Conservation (phyloP, 768 basidiomycete species). For the Kwoniella pini region DNA sequence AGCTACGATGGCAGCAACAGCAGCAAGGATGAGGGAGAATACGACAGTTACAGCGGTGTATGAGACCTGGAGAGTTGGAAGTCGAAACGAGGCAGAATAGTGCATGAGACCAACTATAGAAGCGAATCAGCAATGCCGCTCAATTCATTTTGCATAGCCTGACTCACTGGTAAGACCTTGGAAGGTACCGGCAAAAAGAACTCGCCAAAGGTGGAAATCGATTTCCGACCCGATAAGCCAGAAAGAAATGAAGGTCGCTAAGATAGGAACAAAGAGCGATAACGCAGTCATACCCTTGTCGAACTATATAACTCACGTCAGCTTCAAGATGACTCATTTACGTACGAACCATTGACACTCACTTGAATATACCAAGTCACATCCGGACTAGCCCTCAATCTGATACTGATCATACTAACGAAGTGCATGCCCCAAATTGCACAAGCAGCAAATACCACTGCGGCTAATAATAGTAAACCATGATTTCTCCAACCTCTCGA, state of each 20-base stretch:
- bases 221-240: conserved; percentile 50
- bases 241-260: conserved; percentile 50
- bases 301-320: conserved; percentile 36
- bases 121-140: not conserved
- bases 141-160: not conserved
- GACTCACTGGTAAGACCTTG: conserved; percentile 52
- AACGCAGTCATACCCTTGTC: conserved; percentile 52
- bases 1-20: conserved; percentile 51
- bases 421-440: conserved; percentile 55
- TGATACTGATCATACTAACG: conserved; percentile 50
- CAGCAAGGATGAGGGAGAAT: conserved; percentile 52
- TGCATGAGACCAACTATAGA: conserved; percentile 50
- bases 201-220: conserved; percentile 46
- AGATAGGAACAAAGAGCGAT: conserved; percentile 54
- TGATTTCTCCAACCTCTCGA: conserved; percentile 47
- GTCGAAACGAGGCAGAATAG: conserved; percentile 54
- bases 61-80: conserved; percentile 39
- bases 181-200: conserved; percentile 44
- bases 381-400: conserved; percentile 37
- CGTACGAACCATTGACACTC: conserved; percentile 11
- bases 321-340: not conserved
- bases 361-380: conserved; percentile 51
- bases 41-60: conserved; percentile 52
- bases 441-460: conserved; percentile 50
- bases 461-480: conserved; percentile 43